A percentile compares a stretch with the other conserved stretches of the same genome.
These are phyloP conservation scores for Albatrellus ellisii DNA, from an alignment of 768 basidiomycete species.

Conservation along the genomic window DNA sequence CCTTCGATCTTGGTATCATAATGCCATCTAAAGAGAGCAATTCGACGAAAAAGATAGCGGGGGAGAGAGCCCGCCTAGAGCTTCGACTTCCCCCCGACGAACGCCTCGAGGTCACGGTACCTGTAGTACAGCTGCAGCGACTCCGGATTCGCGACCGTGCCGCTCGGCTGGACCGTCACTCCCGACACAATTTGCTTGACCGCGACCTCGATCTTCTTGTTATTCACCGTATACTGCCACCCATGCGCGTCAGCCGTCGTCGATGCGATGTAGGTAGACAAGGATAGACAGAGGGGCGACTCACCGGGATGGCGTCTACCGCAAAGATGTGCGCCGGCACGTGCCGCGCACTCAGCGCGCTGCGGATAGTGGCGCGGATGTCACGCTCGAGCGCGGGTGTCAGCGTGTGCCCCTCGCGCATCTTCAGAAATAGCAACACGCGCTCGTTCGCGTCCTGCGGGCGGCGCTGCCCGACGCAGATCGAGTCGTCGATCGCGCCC, in stretches of 20 bases:
- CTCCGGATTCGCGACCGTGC: conserved; percentile 65
- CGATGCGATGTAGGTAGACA: no score
- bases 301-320: conserved; percentile 53
- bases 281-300: no score
- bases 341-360: conserved; percentile 54
- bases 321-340: conserved; percentile 61
- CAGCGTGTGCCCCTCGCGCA: conserved; percentile 35
- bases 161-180: conserved; percentile 47
- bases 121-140: conserved; percentile 52
- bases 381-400: conserved; percentile 28
- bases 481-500: conserved; percentile 42
- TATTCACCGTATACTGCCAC: conserved; percentile 56
- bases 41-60: no score
- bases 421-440: conserved; percentile 65
- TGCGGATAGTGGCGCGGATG: conserved; percentile 45
- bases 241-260: no score
- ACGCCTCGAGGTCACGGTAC: conserved; percentile 36
- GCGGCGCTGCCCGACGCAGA: conserved; percentile 57
- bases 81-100: conserved; percentile 12
- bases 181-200: conserved; percentile 73
- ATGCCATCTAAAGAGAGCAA: no score
- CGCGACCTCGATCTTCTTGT: conserved; percentile 71
- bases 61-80: conserved; percentile 16
- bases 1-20: no score
- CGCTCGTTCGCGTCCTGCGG: conserved; percentile 54